Evolutionary conservation across 805 yeast genomes (phyloP).

Genomic region (Scheffersomyces stipitis): DNA sequence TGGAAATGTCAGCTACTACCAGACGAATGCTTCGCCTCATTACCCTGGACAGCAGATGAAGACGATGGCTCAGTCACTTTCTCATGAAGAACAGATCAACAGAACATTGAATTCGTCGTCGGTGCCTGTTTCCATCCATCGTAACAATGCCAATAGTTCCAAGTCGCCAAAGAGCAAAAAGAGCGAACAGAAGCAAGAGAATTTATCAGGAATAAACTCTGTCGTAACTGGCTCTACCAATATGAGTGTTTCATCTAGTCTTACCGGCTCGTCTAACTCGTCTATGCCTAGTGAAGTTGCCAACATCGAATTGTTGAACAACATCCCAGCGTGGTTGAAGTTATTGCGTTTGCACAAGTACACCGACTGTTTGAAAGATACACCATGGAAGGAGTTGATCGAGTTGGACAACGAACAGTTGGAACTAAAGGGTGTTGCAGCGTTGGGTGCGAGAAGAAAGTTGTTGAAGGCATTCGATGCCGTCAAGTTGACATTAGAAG

Average conservation of each 20-base stretch:
- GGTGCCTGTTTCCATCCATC: constrained; percentile 29
- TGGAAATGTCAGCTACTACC: constrained; percentile 5
- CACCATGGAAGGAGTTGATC: constrained; percentile 78
- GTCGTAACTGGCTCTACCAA: constrained; percentile 1
- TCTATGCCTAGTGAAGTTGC: constrained; percentile 46
- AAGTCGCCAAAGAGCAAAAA: constrained; percentile 8
- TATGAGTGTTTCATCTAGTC: constrained; percentile 2
- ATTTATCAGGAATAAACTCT: constrained; percentile 12
- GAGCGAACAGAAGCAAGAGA: constrained; percentile 5
- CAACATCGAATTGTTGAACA: constrained; percentile 53
- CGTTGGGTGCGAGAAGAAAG: constrained; percentile 94
- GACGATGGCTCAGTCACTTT: constrained; percentile 9
- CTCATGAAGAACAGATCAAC: constrained; percentile 36
- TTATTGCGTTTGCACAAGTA: constrained; percentile 89
- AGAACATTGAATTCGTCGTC: constrained; percentile 36
- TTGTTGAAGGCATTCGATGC: constrained; percentile 87
- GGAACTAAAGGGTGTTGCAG: constrained; percentile 80
- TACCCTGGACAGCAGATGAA: constrained; percentile 10
- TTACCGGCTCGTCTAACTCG: constrained; percentile 7
- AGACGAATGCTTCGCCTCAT: constrained; percentile 2
- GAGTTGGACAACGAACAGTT: constrained; percentile 66
- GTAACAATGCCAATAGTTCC: constrained; percentile 12
- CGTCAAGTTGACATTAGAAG: constrained; percentile 47
- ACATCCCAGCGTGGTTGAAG: constrained; percentile 92
- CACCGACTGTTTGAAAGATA: constrained; percentile 74